Percentiles rank a stretch among this genome's conserved stretches.
Conservation (phyloP, 495 filamentous ascomycete genomes). For the Bathelium albidoporum region DNA sequence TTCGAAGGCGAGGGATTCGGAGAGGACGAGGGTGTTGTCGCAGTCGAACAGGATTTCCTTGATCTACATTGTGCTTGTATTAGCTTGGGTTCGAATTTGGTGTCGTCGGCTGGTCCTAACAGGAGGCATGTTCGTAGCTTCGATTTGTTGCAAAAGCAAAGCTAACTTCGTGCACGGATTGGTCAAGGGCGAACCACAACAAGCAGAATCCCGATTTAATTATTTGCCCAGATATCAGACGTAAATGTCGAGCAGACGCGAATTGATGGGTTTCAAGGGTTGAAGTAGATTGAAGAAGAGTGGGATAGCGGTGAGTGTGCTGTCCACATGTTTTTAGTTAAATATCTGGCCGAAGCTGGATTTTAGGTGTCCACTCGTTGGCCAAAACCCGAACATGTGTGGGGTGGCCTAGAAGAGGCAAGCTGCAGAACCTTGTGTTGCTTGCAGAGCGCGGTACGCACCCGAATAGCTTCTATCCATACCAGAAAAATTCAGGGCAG, state of each 20-base stretch:
- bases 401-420: not conserved
- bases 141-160: not conserved
- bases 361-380: not conserved
- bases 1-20: conserved; percentile 86
- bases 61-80: conserved; percentile 39
- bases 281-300: not conserved
- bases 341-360: not conserved
- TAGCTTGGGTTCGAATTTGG: not conserved
- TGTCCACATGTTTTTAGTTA: not conserved
- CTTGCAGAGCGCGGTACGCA: too few relatives aligned
- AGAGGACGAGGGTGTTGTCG: conserved; percentile 95
- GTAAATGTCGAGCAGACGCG: not conserved
- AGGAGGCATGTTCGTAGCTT: conserved; percentile 17
- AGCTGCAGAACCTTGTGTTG: not conserved
- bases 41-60: conserved; percentile 87
- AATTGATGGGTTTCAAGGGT: not conserved
- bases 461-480: too few relatives aligned
- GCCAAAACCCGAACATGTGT: not conserved
- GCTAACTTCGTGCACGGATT: not conserved
- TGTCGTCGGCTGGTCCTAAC: conserved; percentile 3
- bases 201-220: too few relatives aligned
- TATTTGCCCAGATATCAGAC: not conserved
- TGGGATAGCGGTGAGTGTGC: not conserved
- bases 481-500: too few relatives aligned
- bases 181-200: not conserved